Conservation (phyloP, 306 rosid species). For the Ziziphus jujuba region DNA sequence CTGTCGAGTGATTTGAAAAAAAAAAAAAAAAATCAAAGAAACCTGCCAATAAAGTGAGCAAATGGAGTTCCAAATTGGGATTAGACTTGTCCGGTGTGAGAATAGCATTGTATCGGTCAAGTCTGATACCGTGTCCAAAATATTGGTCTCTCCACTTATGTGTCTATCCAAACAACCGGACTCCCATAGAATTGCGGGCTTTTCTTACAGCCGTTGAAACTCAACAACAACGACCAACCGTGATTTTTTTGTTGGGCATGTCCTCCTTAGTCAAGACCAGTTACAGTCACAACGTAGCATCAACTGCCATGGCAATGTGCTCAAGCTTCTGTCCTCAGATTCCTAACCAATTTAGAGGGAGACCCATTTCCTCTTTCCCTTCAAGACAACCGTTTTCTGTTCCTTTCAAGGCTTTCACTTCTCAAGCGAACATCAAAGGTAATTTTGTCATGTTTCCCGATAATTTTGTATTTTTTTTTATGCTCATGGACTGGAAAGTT, state of each 20-base stretch:
- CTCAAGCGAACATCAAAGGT: constrained; percentile 46
- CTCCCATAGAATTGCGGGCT: constrained; percentile 32
- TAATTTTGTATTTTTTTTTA: neutral
- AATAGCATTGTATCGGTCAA: constrained; percentile 5
- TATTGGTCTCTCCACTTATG: neutral
- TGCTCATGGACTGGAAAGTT: neutral
- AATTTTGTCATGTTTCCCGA: neutral
- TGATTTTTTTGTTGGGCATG: constrained; percentile 3
- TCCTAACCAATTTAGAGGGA: constrained; percentile 40
- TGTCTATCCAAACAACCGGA: constrained; percentile 31
- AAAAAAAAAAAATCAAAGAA: too few relatives aligned
- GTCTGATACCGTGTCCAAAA: neutral
- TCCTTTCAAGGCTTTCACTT: constrained; percentile 44
- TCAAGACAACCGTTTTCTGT: constrained; percentile 17
- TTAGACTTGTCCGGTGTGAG: constrained; percentile 1
- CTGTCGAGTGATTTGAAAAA: too few relatives aligned
- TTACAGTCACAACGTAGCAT: constrained; percentile 35
- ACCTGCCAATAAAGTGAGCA: too few relatives aligned
- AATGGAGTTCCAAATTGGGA: neutral
- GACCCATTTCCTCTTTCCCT: constrained; percentile 27
- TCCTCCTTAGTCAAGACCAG: constrained; percentile 31
- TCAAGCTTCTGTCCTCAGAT: constrained; percentile 53
- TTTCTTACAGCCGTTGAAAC: constrained; percentile 1
- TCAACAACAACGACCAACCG: neutral
- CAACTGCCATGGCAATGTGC: constrained; percentile 60